These are phyloP conservation scores for Rubia peregrina DNA, from an alignment of 305 asterid genomes.

Conservation along the genomic window DNA sequence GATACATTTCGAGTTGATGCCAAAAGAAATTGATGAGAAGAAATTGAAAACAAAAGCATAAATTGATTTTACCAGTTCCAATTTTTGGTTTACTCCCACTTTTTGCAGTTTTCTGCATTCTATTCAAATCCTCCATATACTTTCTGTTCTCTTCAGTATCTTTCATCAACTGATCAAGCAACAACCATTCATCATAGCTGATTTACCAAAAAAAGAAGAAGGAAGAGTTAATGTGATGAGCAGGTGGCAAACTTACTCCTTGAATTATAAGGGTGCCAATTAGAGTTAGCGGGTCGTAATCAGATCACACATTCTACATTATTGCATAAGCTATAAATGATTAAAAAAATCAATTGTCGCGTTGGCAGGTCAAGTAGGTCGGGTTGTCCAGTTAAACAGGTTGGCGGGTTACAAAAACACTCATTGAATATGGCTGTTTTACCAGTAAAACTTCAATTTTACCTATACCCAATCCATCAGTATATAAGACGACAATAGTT, in stretches of 20 bases:
- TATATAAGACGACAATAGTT: not conserved
- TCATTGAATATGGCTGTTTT: not conserved
- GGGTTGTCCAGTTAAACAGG: not conserved
- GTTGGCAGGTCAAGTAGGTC: not conserved
- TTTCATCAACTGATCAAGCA: conserved; percentile 43
- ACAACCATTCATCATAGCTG: conserved; percentile 96
- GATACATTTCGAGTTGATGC: not conserved
- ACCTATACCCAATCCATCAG: not conserved
- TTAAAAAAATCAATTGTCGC: not conserved
- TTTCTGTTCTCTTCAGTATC: conserved; percentile 50
- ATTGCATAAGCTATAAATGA: too few relatives aligned
- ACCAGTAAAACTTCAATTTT: not conserved
- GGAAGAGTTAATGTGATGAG: conserved; percentile 5
- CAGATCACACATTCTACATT: not conserved
- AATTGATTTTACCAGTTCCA: conserved; percentile 34
- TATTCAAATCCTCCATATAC: conserved; percentile 40
- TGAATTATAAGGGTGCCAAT: not conserved
- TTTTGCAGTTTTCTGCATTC: conserved; percentile 37
- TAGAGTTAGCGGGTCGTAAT: not conserved
- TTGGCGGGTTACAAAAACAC: not conserved
- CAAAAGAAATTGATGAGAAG: not conserved
- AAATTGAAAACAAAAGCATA: not conserved
- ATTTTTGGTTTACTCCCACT: conserved; percentile 37
- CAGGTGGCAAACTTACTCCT: not conserved
- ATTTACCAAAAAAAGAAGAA: conserved; percentile 15